Base-by-base conservation (phyloP, 768 basidiomycete species). In the Suillus subluteus region DNA sequence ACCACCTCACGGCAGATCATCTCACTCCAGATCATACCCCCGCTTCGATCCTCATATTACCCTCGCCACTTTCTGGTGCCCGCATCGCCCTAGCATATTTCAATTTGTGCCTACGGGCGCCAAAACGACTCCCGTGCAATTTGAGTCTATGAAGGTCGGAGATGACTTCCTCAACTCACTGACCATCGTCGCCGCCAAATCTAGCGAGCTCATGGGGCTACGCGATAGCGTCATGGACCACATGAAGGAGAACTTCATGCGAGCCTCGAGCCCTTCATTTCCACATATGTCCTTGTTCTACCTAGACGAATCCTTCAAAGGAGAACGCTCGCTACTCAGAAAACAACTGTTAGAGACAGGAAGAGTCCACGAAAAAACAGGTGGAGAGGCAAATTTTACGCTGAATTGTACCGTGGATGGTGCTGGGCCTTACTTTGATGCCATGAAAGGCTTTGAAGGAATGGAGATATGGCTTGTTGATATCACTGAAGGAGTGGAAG, bases 141-240 rank as follows among this genome's bases (percentile, higher is more conserved):
- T 61, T 11, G 59, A 61, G 23, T 61, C 59, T 26, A 43, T 61
- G 18, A 18, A 61, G 30, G 59, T 61, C 18, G 59, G 59, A 61
- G 30, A 30, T 30, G 18, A 44, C 11, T 61, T 8, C 18, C 30
- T 61, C 18, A 13, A 12, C 41, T 61, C 59, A 43, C 18, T 61
- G 18, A 43, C 41, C 18, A 30, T 61, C 12, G 41, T 43, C 59
- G 5, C 6, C 7, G 6, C 18, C 4, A 61, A 44, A 18, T 43
- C 40, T 6, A 6, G 6, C 3, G 59, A 32, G 12, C 26, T 61
- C 41, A 43, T 61, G 41, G 11, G 18, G 11, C 30, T 61, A 32
- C 59, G 12, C 12, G 59, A 61, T 61, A 18, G 26, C 26, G 11
- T 43, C 16, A 18, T 61, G 18, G 59, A 44, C 12, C 59, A 61